A percentile compares a stretch with the other conserved stretches of the same genome.
Conservation (phyloP, 2,329 filamentous ascomycete species). For the Colletotrichum phormii region DNA sequence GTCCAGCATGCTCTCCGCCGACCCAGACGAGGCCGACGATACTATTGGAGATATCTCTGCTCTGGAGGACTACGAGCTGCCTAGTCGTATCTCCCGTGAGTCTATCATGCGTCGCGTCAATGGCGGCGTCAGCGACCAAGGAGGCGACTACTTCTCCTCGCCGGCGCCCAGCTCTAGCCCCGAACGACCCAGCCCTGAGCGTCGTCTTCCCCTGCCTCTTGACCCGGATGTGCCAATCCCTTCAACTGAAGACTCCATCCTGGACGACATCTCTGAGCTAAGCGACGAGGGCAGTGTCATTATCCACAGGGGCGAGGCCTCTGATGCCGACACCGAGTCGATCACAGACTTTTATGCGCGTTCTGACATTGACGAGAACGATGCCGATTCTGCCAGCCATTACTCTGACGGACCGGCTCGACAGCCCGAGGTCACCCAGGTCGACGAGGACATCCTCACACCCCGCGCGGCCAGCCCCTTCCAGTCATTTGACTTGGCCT, state of each 20-base stretch:
- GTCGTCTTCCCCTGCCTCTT: conserved; percentile 66
- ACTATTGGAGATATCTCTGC: conserved; percentile 70
- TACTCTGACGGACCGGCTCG: conserved; percentile 58
- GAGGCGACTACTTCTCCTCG: conserved; percentile 74
- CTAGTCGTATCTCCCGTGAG: conserved; percentile 87
- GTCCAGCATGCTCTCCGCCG: conserved; percentile 39
- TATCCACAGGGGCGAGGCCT: conserved; percentile 75
- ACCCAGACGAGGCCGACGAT: conserved; percentile 67
- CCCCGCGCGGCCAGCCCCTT: conserved; percentile 60
- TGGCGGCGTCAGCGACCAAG: conserved; percentile 63
- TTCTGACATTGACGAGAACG: conserved; percentile 60
- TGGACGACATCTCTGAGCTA: conserved; percentile 50
- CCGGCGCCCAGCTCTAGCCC: conserved; percentile 69
- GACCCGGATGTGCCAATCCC: conserved; percentile 93
- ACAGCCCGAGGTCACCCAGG: conserved; percentile 27
- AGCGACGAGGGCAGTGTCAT: conserved; percentile 69
- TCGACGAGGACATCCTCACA: conserved; percentile 61
- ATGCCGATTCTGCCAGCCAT: conserved; percentile 66
- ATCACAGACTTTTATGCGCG: conserved; percentile 75
- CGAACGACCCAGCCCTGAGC: conserved; percentile 55
- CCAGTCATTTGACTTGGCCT: conserved; percentile 30
- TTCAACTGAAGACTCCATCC: conserved; percentile 79
- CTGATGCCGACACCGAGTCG: conserved; percentile 72
- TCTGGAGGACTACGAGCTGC: conserved; percentile 73
- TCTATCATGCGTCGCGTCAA: conserved; percentile 92